Base-by-base conservation (phyloP, 2,329 filamentous ascomycete genomes). In the Colletotrichum liriopes region DNA sequence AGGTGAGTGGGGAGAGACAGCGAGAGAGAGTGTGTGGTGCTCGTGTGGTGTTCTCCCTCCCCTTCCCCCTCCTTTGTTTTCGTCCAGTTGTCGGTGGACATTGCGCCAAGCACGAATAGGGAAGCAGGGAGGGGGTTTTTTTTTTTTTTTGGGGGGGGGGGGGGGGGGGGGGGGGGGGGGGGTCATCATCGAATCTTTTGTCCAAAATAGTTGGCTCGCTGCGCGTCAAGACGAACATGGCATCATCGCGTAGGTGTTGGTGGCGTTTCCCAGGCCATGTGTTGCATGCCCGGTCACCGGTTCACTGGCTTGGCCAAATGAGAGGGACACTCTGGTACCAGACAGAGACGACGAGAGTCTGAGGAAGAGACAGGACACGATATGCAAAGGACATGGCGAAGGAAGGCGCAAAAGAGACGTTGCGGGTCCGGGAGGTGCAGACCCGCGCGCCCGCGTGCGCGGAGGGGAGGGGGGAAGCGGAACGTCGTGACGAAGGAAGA, bases 161-260 rank as follows among this genome's bases (percentile, higher is more conserved):
- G n/a, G n/a, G n/a, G n/a, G n/a, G n/a, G n/a, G n/a, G n/a, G n/a
- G n/a, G n/a, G n/a, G n/a, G n/a, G n/a, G 47, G 65, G 23, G 47
- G 65, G 59, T 55, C 32, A 20, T 60, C 45, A 49, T 60, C 65
- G 45, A 43, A 55, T 59, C 23, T 47, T 64, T 47, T 64, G 60
- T 64, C 59, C 60, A 64, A 59, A 64, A 55, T 64, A 69, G 59
- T 55, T 32, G 67, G 26, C 23, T 32, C 8, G 47, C 52, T 47
- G 69, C 59, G 51, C 58, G 39, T 59, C 69, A 64, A 52, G 35
- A 65, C 59, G 65, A 63, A 69, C 69, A 65, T 54, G 52, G 54
- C 64, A 68, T 61, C 41, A 69, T 61, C 39, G 39, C 39, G 59
- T 29, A 72, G 69, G 59, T 58, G 51, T 61, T 49, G 32, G 39